Percentiles rank a stretch among this genome's conserved stretches.
These are phyloP conservation scores for Crithidia mellificae DNA, from an alignment of 208 protist genomes.

Conservation along the genomic window DNA sequence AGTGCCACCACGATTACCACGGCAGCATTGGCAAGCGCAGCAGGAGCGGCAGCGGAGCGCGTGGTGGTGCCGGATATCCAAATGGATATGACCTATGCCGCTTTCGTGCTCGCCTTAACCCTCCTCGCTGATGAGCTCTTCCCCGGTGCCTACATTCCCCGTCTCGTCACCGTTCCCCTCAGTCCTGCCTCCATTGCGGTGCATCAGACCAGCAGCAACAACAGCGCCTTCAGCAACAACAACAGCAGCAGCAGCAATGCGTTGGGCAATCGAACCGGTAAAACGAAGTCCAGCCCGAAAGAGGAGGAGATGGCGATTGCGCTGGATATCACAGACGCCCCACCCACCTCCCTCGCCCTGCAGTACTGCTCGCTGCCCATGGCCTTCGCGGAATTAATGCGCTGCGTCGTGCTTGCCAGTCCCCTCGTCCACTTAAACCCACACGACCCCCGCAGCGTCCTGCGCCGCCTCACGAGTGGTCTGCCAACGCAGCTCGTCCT, in stretches of 20 bases:
- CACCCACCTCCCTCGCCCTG: neutral
- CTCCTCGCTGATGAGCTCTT: constrained; percentile 68
- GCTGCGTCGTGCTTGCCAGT: constrained; percentile 23
- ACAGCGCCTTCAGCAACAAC: too few relatives aligned
- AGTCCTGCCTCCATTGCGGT: neutral
- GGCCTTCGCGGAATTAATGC: constrained; percentile 30
- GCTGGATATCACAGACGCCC: neutral
- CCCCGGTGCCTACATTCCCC: constrained; percentile 22
- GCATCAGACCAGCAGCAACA: neutral
- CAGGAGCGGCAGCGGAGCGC: too few relatives aligned
- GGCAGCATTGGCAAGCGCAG: too few relatives aligned
- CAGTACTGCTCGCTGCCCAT: constrained; percentile 28
- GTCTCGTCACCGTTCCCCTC: constrained; percentile 5
- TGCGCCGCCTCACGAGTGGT: constrained; percentile 56
- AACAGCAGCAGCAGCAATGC: too few relatives aligned
- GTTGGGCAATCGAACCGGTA: too few relatives aligned
- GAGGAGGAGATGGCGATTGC: neutral
- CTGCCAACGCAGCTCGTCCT: constrained; percentile 60
- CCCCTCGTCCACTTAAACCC: constrained; percentile 13
- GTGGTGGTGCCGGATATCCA: constrained; percentile 35
- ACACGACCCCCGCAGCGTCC: constrained; percentile 22
- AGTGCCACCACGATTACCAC: too few relatives aligned
- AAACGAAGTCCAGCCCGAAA: neutral
- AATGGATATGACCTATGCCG: constrained; percentile 66
- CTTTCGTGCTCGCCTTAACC: constrained; percentile 64